A percentile compares a stretch with the other conserved stretches of the same genome.
These are phyloP conservation scores for Ophiostoma fasciatum DNA, from an alignment of 2,329 filamentous ascomycete genomes.

Conservation along the genomic window DNA sequence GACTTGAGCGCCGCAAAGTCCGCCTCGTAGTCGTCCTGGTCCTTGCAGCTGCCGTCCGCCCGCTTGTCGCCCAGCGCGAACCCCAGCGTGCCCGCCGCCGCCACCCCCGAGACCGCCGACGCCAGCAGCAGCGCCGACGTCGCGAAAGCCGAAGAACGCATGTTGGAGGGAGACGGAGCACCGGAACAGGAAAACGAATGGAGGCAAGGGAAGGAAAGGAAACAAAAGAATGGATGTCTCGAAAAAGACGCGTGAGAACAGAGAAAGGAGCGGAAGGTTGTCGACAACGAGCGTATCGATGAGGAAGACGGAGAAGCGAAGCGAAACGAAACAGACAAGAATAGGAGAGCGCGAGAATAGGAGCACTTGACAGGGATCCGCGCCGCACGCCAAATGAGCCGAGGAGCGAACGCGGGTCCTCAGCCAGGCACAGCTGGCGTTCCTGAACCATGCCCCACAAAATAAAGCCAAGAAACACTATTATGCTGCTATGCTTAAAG, in stretches of 20 bases:
- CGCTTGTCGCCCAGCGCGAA: slow-evolving; percentile 8
- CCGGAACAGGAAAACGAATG: neutral
- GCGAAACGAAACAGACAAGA: neutral
- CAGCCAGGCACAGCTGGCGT: too few relatives aligned
- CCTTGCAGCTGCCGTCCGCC: slow-evolving; percentile 7
- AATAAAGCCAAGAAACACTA: slow-evolving; percentile 1
- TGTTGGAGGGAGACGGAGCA: neutral
- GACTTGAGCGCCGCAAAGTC: slow-evolving; percentile 4
- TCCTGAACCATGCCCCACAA: neutral
- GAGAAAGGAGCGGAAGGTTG: too few relatives aligned
- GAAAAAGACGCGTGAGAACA: too few relatives aligned
- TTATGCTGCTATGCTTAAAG: too few relatives aligned
- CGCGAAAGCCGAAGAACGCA: slow-evolving; percentile 2
- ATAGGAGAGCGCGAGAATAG: too few relatives aligned
- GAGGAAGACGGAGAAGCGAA: neutral
- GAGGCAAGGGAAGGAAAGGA: too few relatives aligned
- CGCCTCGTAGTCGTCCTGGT: slow-evolving; percentile 6
- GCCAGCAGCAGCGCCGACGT: neutral
- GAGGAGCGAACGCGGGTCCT: too few relatives aligned
- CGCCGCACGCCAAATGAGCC: too few relatives aligned
- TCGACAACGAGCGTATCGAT: neutral
- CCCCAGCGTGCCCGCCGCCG: slow-evolving; percentile 4
- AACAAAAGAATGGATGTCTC: too few relatives aligned
- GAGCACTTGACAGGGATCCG: too few relatives aligned
- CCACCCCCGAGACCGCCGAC: neutral